Evolutionary conservation across 1,284 basidiomycete genomes (phyloP).

Genomic region (Heterobasidion occidentale): DNA sequence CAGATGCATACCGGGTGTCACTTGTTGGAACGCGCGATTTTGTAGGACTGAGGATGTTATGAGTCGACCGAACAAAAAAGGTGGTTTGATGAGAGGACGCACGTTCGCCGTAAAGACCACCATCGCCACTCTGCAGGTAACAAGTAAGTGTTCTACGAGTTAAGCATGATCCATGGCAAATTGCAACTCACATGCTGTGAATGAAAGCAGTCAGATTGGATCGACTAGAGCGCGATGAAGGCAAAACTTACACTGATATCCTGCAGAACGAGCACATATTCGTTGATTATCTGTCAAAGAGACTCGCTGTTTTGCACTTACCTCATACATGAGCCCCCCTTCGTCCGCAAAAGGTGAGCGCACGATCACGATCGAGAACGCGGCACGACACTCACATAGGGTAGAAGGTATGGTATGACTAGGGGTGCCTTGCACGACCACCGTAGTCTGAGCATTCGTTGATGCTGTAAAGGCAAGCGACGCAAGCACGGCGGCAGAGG

Average conservation of each 20-base stretch:
- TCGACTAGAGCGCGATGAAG: not conserved
- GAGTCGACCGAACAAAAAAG: not conserved
- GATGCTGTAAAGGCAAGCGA: not conserved
- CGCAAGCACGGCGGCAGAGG: not conserved
- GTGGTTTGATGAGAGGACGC: conserved; percentile 3
- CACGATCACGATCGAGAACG: too few species aligned
- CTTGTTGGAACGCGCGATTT: conserved; percentile 33
- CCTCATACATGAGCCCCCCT: conserved; percentile 35
- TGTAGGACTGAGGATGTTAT: conserved; percentile 22
- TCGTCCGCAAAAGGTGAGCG: not conserved
- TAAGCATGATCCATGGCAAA: not conserved
- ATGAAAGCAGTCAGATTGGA: not conserved
- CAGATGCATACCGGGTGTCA: conserved; percentile 28
- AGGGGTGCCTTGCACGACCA: conserved; percentile 18
- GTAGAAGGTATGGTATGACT: conserved; percentile 21
- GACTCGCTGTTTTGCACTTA: conserved; percentile 7
- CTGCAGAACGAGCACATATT: conserved; percentile 12
- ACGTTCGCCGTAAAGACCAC: conserved; percentile 32
- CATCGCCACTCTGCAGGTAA: conserved; percentile 26
- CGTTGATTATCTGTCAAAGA: not conserved
- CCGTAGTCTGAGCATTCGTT: conserved; percentile 1
- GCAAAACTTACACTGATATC: conserved; percentile 28
- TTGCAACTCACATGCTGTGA: not conserved
- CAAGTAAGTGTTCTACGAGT: too few species aligned
- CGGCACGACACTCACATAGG: conserved; percentile 17